Evolutionary conservation across 129 eudicot genomes (phyloP).

Genomic region (Tagetes erecta): DNA sequence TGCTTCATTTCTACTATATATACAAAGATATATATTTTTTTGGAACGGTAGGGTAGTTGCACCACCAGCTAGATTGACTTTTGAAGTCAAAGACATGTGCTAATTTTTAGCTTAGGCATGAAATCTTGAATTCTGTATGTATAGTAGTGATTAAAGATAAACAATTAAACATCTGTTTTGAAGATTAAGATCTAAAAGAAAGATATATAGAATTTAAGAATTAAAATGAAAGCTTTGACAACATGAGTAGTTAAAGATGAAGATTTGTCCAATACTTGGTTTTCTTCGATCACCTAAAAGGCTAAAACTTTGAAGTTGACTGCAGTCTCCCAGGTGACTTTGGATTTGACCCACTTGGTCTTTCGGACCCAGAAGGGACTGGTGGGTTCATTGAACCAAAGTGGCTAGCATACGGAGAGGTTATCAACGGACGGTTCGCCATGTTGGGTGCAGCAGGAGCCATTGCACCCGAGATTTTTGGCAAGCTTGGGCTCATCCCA

Average conservation of each 20-base stretch:
- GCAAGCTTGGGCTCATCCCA: constrained; percentile 92
- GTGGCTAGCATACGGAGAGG: constrained; percentile 96
- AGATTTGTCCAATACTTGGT: neutral
- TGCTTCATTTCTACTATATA: neutral
- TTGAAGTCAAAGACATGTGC: constrained; percentile 9
- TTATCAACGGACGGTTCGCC: constrained; percentile 81
- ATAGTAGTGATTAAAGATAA: neutral
- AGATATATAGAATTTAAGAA: neutral
- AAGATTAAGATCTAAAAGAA: neutral
- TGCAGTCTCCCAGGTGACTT: constrained; percentile 94
- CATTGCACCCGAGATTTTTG: constrained; percentile 89
- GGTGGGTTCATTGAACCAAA: constrained; percentile 97
- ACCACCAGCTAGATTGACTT: neutral
- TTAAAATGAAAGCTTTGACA: neutral
- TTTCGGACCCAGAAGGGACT: constrained; percentile 98
- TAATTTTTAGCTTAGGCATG: neutral
- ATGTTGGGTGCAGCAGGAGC: constrained; percentile 91
- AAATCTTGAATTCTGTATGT: neutral
- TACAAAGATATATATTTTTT: neutral
- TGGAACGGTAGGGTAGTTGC: no score
- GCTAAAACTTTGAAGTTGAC: neutral
- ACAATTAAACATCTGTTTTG: neutral
- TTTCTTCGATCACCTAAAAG: neutral
- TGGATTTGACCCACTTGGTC: constrained; percentile 95
- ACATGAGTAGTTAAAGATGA: no score